Conservation (phyloP, 148 eudicot genomes). For the Spergularia bocconei region DNA sequence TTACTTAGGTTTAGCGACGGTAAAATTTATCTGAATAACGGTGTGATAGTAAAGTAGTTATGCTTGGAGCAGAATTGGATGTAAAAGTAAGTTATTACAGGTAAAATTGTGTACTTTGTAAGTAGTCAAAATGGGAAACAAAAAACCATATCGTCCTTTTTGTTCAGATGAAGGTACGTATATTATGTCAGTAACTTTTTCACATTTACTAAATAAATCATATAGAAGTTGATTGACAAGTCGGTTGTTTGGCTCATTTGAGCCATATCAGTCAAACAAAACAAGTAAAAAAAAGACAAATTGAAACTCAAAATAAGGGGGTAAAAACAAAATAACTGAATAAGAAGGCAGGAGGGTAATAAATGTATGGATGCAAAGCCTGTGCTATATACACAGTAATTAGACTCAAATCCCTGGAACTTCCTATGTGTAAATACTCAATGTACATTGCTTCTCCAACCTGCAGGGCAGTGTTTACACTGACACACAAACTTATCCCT, state of each 20-base stretch:
- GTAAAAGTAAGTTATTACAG: too few relatives aligned
- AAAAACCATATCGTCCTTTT: too few relatives aligned
- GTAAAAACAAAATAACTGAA: not conserved
- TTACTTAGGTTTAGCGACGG: too few relatives aligned
- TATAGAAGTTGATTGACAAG: conserved; percentile 11
- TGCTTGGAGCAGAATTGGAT: too few relatives aligned
- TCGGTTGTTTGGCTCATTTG: conserved; percentile 12
- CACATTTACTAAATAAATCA: not conserved
- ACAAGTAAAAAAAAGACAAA: not conserved
- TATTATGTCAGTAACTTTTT: too few relatives aligned
- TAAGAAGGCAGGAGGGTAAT: conserved; percentile 7
- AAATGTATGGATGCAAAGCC: conserved; percentile 13
- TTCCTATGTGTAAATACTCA: not conserved
- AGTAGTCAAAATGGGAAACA: too few relatives aligned
- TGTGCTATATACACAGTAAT: conserved; percentile 15
- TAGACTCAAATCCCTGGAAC: conserved; percentile 20
- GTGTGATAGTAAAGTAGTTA: too few relatives aligned
- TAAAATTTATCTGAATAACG: too few relatives aligned
- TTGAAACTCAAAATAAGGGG: not conserved
- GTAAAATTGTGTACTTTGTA: too few relatives aligned
- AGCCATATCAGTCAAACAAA: not conserved
- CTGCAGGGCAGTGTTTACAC: conserved; percentile 7
- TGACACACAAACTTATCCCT: not conserved
- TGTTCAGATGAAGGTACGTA: too few relatives aligned
- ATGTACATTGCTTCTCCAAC: not conserved